Conservation (phyloP, 129 eudicot species). For the Tagetes patula region DNA sequence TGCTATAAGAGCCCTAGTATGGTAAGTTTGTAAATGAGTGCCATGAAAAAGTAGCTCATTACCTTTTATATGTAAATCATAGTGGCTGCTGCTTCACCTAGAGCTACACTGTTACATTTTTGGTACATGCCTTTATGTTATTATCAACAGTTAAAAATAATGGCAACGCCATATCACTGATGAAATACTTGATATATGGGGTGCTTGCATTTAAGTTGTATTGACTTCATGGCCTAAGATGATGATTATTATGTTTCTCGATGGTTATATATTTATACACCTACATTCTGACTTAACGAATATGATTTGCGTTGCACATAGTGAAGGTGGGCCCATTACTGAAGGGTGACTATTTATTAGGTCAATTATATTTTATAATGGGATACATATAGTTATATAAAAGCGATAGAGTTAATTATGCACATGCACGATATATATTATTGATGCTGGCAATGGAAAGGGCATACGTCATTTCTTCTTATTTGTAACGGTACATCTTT, state of each 20-base stretch:
- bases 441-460: conserved; percentile 1
- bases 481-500: neutral
- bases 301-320: neutral
- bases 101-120: neutral
- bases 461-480: neutral
- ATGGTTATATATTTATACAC: neutral
- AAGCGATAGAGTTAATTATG: neutral
- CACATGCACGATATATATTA: neutral
- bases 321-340: neutral
- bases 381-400: neutral
- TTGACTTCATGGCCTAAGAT: conserved; percentile 1
- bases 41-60: neutral
- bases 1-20: neutral
- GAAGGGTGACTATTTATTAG: conserved; percentile 2
- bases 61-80: neutral
- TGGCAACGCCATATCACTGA: neutral
- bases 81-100: neutral
- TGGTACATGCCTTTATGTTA: neutral
- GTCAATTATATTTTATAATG: neutral
- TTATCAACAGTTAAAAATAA: neutral
- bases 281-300: neutral
- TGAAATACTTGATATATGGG: neutral
- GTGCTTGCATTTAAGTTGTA: neutral
- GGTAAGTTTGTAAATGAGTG: neutral
- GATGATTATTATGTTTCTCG: neutral